A percentile compares a stretch with the other conserved stretches of the same genome.
phyloP scores from a whole-genome alignment of 345 rosid genomes.

The Salix udensis region DNA sequence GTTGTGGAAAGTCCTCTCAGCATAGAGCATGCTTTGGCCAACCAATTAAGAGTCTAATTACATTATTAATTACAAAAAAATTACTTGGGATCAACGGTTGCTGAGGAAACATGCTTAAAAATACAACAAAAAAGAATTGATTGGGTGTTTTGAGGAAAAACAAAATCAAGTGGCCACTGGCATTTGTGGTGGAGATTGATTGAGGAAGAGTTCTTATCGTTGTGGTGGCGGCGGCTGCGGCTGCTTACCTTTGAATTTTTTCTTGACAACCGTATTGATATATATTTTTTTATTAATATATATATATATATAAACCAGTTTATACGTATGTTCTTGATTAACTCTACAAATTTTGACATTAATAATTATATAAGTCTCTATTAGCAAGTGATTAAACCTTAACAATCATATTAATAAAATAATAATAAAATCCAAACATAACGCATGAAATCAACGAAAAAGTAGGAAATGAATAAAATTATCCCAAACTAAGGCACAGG shows the following conservation, averaged over 20 bases:
- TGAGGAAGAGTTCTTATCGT: background rate
- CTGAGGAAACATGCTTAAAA: background rate
- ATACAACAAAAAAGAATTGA: background rate
- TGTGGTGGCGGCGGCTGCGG: constrained; percentile 19
- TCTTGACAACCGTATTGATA: constrained; percentile 4
- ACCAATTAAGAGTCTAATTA: background rate
- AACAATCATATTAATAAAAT: too few relatives aligned
- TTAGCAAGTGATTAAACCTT: too few relatives aligned
- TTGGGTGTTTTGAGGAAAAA: background rate
- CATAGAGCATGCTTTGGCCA: background rate
- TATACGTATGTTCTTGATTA: too few relatives aligned
- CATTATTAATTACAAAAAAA: background rate
- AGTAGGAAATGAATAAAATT: too few relatives aligned
- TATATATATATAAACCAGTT: too few relatives aligned
- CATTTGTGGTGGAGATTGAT: constrained; percentile 28
- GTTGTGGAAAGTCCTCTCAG: constrained; percentile 1
- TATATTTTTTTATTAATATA: too few relatives aligned
- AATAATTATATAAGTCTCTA: too few relatives aligned
- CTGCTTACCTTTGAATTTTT: background rate
- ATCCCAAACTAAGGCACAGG: too few relatives aligned
- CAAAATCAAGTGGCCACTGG: background rate
- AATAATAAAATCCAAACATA: too few relatives aligned
- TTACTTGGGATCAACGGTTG: background rate
- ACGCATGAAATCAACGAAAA: too few relatives aligned
- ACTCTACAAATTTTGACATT: too few relatives aligned